A percentile compares a stretch with the other conserved stretches of the same genome.
phyloP scores from a whole-genome alignment of 129 eudicot genomes.

The Chrysanthemum lavandulifolium region DNA sequence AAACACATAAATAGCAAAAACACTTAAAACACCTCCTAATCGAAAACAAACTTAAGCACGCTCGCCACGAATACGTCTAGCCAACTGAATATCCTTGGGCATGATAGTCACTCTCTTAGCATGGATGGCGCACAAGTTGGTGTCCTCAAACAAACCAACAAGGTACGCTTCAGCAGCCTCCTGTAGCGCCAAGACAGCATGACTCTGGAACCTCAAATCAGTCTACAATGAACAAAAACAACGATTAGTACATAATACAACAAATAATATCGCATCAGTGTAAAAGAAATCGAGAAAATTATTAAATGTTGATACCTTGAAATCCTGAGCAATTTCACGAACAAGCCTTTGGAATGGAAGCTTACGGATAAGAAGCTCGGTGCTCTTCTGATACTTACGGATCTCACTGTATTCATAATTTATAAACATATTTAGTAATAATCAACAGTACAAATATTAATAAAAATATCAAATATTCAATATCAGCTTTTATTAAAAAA shows the following conservation, averaged over 20 bases:
- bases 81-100: constrained; percentile 74
- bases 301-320: background rate
- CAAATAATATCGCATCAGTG: background rate
- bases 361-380: constrained; percentile 14
- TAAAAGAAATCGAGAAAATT: background rate
- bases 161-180: constrained; percentile 81
- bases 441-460: too few species aligned
- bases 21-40: background rate
- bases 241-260: constrained; percentile 11
- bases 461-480: too few species aligned
- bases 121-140: constrained; percentile 69
- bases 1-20: background rate
- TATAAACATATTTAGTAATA: too few species aligned
- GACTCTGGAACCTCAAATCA: constrained; percentile 81
- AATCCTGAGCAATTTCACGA: constrained; percentile 18
- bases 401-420: constrained; percentile 8
- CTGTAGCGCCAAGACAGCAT: constrained; percentile 69
- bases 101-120: constrained; percentile 79
- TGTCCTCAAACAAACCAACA: constrained; percentile 71
- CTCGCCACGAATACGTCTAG: constrained; percentile 76
- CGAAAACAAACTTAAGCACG: constrained; percentile 41
- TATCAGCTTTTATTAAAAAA: too few species aligned
- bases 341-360: constrained; percentile 10
- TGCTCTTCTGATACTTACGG: constrained; percentile 17
- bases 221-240: constrained; percentile 31